Base-by-base conservation (phyloP, 2,329 filamentous ascomycete species). In the Talaromyces sp. region DNA sequence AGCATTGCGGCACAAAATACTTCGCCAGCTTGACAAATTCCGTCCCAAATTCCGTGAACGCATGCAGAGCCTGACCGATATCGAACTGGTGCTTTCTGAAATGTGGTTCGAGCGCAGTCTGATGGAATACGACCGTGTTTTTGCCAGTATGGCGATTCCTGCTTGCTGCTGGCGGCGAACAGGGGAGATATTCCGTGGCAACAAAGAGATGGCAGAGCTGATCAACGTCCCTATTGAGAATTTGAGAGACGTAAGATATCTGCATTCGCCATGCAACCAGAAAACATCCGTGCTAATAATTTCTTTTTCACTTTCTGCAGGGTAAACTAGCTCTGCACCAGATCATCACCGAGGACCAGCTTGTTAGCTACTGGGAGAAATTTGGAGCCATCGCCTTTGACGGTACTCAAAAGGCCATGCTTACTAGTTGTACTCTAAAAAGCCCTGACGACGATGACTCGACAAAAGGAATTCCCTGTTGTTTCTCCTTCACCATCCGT, bases 41-140 rank as follows among this genome's bases (percentile, higher is more conserved):
- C 85, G 95, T 53, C 95, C 95, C 16, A 96, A 96, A 72, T 99
- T 99, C 72, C 86, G 95, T 65, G 94, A 98, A 76, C 92, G 96
- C 78, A 94, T 96, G 73, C 92, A 98, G 67, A 88, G 84, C 36
- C 81, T 98, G 72, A 97, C 91, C 1, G 95, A 99, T 76, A 90
- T 97, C 74, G 92, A 99, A 76, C 85, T 99, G 30, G 89, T 98
- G 31, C 87, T 93, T 63, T 94, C 98, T 10, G 95, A 99, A 78
- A 97, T 98, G 92, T 98, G 95, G 94, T 98, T 99, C 72, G 95
- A 99, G 76, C 87, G 90, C 70, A 95, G 91, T 65, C 79, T 99
- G 68, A 95, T 98, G 90, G 95, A 98, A 73, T 98, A 98, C 70
- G 95, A 99, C 72, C 91, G 95, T 34, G 93, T 99, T 1, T 99